phyloP scores from a whole-genome alignment of 306 rosid species.

The Trifolium dubium region DNA sequence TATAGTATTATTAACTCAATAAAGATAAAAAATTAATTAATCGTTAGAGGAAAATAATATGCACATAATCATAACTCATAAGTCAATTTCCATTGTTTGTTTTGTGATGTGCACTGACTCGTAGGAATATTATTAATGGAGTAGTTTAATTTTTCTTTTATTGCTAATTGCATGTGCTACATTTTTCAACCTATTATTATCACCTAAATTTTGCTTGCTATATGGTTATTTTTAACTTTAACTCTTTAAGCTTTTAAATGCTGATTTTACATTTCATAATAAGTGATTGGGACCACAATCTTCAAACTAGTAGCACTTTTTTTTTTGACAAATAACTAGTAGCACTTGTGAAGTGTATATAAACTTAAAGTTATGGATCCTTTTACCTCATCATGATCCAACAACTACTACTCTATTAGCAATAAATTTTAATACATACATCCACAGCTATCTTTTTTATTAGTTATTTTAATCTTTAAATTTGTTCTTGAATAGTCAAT shows the following conservation, averaged over 20 bases:
- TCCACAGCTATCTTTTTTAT: too few species aligned
- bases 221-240: background rate
- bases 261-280: background rate
- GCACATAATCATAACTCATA: conserved; percentile 1
- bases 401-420: too few species aligned
- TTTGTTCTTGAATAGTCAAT: too few species aligned
- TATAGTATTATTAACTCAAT: too few species aligned
- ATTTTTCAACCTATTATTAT: conserved; percentile 15
- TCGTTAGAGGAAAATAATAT: background rate
- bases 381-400: conserved; percentile 34
- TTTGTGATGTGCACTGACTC: background rate
- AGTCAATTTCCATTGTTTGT: conserved; percentile 13
- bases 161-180: background rate
- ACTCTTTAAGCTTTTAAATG: conserved; percentile 12
- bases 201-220: background rate
- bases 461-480: too few species aligned
- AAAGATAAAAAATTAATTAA: too few species aligned
- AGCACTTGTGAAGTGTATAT: conserved; percentile 12
- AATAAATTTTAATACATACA: too few species aligned
- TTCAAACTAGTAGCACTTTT: conserved; percentile 10
- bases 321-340: too few species aligned
- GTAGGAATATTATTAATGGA: conserved; percentile 27
- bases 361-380: background rate
- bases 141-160: conserved; percentile 18
- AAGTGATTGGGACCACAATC: conserved; percentile 44